Evolutionary conservation across 1,284 basidiomycete genomes (phyloP).

Genomic region (Schizopora paradoxa): DNA sequence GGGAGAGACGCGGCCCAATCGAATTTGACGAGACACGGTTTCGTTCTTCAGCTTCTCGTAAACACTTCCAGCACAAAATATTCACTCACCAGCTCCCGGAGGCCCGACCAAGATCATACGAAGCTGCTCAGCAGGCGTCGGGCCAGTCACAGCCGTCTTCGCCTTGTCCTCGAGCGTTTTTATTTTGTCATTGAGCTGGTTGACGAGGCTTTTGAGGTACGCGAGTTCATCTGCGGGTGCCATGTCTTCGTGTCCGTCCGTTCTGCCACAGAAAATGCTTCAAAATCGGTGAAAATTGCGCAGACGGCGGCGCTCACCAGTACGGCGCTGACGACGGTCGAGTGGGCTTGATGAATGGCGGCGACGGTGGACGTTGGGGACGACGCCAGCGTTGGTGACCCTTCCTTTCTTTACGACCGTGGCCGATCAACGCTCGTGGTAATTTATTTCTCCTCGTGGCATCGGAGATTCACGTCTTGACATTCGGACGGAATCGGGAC

Average conservation of each 20-base stretch:
- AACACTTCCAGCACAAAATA: not conserved
- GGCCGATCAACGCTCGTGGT: too few species aligned
- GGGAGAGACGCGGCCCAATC: not conserved
- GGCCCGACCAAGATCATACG: conserved; percentile 93
- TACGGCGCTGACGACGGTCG: not conserved
- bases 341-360: too few species aligned
- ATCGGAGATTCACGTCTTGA: too few species aligned
- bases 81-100: conserved; percentile 83
- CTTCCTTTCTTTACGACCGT: too few species aligned
- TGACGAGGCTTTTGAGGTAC: conserved; percentile 84
- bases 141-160: conserved; percentile 35
- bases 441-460: too few species aligned
- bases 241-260: too few species aligned
- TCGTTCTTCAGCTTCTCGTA: not conserved
- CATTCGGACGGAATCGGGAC: too few species aligned
- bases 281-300: too few species aligned
- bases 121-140: conserved; percentile 73
- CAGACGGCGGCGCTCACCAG: conserved; percentile 1
- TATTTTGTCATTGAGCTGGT: conserved; percentile 81
- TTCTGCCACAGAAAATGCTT: too few species aligned
- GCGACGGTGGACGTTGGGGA: too few species aligned
- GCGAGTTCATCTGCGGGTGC: conserved; percentile 70
- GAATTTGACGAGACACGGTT: conserved; percentile 1
- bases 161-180: conserved; percentile 61
- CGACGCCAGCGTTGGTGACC: too few species aligned